These are phyloP conservation scores for Tricladium varicosporioides DNA, from an alignment of 2,329 filamentous ascomycete species.

Conservation along the genomic window DNA sequence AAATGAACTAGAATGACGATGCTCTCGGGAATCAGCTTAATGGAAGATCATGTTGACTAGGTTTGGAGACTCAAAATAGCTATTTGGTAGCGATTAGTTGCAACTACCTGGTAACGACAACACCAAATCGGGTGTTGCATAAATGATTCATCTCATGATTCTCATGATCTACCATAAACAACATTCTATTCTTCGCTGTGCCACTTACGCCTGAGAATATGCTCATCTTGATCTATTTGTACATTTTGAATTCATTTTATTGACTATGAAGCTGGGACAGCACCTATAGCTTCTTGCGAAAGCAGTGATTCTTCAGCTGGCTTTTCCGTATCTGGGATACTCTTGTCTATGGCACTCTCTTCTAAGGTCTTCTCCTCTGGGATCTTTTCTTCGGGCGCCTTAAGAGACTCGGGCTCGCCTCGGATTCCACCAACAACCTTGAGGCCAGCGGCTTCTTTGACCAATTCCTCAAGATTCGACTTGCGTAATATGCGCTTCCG, in stretches of 20 bases:
- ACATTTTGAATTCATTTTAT: slow-evolving; percentile 3
- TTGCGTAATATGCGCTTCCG: slow-evolving; percentile 45
- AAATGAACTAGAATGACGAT: neutral
- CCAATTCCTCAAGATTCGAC: slow-evolving; percentile 30
- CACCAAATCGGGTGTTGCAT: slow-evolving; percentile 1
- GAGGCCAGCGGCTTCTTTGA: slow-evolving; percentile 29
- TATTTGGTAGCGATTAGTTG: neutral
- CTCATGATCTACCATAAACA: slow-evolving; percentile 6
- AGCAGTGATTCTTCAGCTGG: slow-evolving; percentile 13
- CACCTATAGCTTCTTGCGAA: slow-evolving; percentile 24
- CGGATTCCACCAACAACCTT: slow-evolving; percentile 32
- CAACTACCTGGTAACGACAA: neutral
- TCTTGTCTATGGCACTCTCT: neutral
- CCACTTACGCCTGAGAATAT: neutral
- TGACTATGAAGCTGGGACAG: slow-evolving; percentile 27
- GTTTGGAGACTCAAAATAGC: slow-evolving; percentile 3
- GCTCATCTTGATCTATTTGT: slow-evolving; percentile 5
- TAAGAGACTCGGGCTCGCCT: slow-evolving; percentile 21
- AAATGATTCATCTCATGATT: slow-evolving; percentile 8
- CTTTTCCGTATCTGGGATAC: slow-evolving; percentile 13
- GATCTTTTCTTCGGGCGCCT: slow-evolving; percentile 1
- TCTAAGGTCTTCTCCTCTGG: slow-evolving; percentile 1
- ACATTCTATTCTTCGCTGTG: slow-evolving; percentile 3
- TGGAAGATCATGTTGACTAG: slow-evolving; percentile 5
- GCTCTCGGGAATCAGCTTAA: neutral